A percentile compares a stretch with the other conserved stretches of the same genome.
phyloP scores from a whole-genome alignment of 805 yeast genomes.

The Candida railenensis region DNA sequence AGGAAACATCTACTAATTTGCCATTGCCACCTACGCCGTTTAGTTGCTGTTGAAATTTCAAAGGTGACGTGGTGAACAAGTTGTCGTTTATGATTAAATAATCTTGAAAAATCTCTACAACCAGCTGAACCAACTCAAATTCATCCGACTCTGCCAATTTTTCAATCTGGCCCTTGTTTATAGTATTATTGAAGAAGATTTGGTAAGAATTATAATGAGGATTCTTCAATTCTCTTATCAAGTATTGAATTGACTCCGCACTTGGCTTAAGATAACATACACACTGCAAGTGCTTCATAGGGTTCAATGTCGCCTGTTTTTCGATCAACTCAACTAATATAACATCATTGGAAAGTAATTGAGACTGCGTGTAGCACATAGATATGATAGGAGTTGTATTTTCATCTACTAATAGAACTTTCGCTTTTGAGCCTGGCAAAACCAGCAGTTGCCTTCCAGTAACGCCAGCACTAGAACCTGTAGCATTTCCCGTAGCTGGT shows the following conservation, averaged over 20 bases:
- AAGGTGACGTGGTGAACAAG: conserved; percentile 37
- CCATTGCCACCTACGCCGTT: conserved; percentile 34
- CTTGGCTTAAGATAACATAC: conserved; percentile 76
- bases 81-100: conserved; percentile 72
- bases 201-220: conserved; percentile 84
- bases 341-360: conserved; percentile 77
- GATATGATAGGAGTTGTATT: conserved; percentile 82
- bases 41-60: conserved; percentile 21
- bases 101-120: conserved; percentile 85
- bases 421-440: conserved; percentile 42
- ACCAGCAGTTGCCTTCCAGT: no score
- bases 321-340: conserved; percentile 66
- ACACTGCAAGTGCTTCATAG: conserved; percentile 68
- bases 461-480: conserved; percentile 12
- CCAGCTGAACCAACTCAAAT: conserved; percentile 70
- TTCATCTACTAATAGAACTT: conserved; percentile 76
- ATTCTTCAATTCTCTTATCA: conserved; percentile 64
- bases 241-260: conserved; percentile 55
- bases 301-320: conserved; percentile 63
- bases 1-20: conserved; percentile 30
- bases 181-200: conserved; percentile 72
- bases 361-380: conserved; percentile 86
- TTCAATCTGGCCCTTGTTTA: conserved; percentile 78
- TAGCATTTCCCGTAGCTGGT: conserved; percentile 9
- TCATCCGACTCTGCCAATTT: conserved; percentile 89